Base-by-base conservation (phyloP, 1,284 basidiomycete genomes). In the Phaffia rhodozyma region DNA sequence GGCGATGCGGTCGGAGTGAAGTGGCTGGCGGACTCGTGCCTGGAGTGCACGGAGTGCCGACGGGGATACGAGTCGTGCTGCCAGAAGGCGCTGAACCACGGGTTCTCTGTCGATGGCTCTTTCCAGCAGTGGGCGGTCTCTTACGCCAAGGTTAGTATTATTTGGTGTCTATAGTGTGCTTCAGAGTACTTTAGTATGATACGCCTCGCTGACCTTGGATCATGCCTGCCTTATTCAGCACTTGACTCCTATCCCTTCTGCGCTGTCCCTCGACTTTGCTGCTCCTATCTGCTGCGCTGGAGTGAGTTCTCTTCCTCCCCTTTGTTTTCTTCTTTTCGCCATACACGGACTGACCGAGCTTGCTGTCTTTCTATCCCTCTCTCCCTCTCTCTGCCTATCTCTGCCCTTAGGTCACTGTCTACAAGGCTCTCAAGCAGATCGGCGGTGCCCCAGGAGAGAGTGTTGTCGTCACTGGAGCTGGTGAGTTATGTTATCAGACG, bases 1-100 rank as follows among this genome's bases (percentile, higher is more conserved):
- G 89, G 90, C 29, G 84, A 91, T 68, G 81, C 86, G 18, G 90
- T 93, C 55, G 90, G 91, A 7, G 84, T 94, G 79, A 93, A 93
- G 74, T 89, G 87, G 87, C 77, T 87, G 49, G 86, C 85, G 7
- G 79, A 84, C 71, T 83, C 81, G 62, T 89, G 80, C 71, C 77
- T 84, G 51, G 78, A 85, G 70, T 92, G 89, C 75, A 85, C 88
- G 72, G 81, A 80, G 69, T 91, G 91, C 75, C 79, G 81, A 66
- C 82, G 82, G 68, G 87, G 84, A 50, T 76, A 80, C 61, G 89
- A 91, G 72, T 62, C 70, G 66, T 72, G 72, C 58, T 91, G 89
- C 73, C 68, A 72, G 25, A 72, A 84, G 25, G 83, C 79, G 47
- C 78, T 84, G 71, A 74, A 83, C 66, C 85, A 83, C 65, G 88